Conservation (phyloP, 192 early-diverging fungal genomes). For the Chytriomyces sp. region DNA sequence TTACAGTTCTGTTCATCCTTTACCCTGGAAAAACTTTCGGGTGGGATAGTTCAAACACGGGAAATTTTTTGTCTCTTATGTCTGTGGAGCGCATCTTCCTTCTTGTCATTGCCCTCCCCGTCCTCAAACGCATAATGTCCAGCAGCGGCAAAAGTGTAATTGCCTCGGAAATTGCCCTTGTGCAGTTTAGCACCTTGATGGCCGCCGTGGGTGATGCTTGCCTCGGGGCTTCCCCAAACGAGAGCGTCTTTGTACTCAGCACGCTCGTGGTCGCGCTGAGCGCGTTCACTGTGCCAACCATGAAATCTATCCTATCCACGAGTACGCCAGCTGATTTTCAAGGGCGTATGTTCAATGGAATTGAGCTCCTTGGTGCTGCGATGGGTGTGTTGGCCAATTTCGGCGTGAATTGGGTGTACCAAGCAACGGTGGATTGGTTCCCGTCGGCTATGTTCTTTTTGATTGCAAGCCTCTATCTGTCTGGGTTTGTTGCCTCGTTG, state of each 20-base stretch:
- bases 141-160: neutral
- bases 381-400: neutral
- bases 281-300: neutral
- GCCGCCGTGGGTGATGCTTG: conserved; percentile 3
- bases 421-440: neutral
- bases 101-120: conserved; percentile 1
- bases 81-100: neutral
- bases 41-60: conserved; percentile 4
- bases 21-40: conserved; percentile 19
- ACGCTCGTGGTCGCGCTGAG: neutral
- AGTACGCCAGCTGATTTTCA: neutral
- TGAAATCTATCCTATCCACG: neutral
- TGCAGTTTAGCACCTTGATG: conserved; percentile 12
- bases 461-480: neutral
- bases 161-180: neutral
- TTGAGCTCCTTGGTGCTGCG: neutral
- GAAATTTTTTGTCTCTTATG: neutral
- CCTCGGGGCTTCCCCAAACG: neutral
- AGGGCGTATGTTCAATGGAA: neutral
- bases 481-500: neutral
- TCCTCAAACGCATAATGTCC: neutral
- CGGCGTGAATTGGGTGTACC: neutral
- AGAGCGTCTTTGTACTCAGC: neutral
- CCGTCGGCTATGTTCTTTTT: conserved; percentile 3
- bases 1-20: conserved; percentile 7